Evolutionary conservation across 306 rosid species (phyloP).

Genomic region (Carpinus fangiana): DNA sequence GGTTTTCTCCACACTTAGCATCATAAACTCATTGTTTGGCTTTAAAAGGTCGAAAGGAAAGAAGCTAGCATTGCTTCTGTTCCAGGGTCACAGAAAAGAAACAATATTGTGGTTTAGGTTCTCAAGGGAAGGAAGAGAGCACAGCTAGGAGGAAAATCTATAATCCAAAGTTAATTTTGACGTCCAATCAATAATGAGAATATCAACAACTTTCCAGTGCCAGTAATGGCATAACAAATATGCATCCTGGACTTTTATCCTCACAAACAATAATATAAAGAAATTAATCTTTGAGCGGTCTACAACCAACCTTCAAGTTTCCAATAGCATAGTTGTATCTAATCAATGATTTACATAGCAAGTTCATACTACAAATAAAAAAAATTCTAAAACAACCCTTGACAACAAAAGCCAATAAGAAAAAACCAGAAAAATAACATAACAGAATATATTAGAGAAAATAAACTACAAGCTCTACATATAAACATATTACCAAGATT

Average conservation of each 20-base stretch:
- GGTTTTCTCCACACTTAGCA: neutral
- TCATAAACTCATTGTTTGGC: neutral
- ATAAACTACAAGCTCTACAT: neutral
- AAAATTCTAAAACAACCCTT: neutral
- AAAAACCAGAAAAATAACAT: neutral
- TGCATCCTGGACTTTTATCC: neutral
- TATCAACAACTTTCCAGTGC: neutral
- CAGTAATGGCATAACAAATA: neutral
- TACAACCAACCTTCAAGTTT: neutral
- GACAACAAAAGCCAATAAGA: neutral
- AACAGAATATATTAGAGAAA: slow-evolving; percentile 16
- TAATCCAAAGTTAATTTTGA: neutral
- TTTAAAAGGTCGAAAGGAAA: neutral
- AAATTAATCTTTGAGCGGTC: neutral
- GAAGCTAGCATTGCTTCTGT: neutral
- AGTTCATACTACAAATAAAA: neutral
- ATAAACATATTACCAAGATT: neutral
- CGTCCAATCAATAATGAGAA: neutral
- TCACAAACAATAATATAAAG: neutral
- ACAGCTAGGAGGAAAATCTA: neutral
- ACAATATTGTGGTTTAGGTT: neutral
- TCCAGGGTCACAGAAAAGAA: neutral
- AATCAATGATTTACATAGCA: neutral
- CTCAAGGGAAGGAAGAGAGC: neutral
- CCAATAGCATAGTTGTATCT: neutral